Evolutionary conservation across 2,329 filamentous ascomycete species (phyloP).

Genomic region (Hypoxylon sp.): DNA sequence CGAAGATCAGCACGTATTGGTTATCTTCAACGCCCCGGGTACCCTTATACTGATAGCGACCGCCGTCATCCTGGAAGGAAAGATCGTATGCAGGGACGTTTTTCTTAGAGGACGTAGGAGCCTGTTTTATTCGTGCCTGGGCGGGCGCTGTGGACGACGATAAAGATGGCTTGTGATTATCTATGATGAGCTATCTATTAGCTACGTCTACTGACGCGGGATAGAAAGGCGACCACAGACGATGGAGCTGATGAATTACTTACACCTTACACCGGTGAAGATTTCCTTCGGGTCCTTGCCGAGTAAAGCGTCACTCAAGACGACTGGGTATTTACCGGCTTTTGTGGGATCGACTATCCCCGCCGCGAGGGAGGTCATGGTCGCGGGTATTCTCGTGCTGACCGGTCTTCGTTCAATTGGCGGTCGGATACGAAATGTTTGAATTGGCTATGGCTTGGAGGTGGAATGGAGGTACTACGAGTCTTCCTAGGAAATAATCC

Average conservation of each 20-base stretch:
- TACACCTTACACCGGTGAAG: conserved; percentile 74
- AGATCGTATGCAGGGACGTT: conserved; percentile 65
- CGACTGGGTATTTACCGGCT: conserved; percentile 73
- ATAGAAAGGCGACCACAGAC: conserved; percentile 3
- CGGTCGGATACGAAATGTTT: conserved; percentile 11
- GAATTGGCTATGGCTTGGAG: background rate
- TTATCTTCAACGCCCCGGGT: conserved; percentile 68
- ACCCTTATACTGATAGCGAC: conserved; percentile 73
- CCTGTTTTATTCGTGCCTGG: conserved; percentile 67
- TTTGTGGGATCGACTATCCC: conserved; percentile 70
- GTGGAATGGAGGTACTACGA: background rate
- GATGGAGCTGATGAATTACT: conserved; percentile 44
- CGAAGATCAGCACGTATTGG: conserved; percentile 81
- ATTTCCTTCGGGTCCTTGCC: conserved; percentile 70
- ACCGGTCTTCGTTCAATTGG: conserved; percentile 2
- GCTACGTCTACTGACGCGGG: background rate
- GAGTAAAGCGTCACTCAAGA: conserved; percentile 73
- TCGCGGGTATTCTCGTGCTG: conserved; percentile 17
- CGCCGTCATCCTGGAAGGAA: conserved; percentile 67
- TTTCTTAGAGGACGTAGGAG: conserved; percentile 59
- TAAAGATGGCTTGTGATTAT: conserved; percentile 73
- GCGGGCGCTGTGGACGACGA: conserved; percentile 65
- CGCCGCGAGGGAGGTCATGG: conserved; percentile 52
- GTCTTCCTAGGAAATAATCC: background rate
- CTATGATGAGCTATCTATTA: conserved; percentile 55